These are phyloP conservation scores for Yarrowia divulgata DNA, from an alignment of 805 yeast genomes.

Conservation along the genomic window DNA sequence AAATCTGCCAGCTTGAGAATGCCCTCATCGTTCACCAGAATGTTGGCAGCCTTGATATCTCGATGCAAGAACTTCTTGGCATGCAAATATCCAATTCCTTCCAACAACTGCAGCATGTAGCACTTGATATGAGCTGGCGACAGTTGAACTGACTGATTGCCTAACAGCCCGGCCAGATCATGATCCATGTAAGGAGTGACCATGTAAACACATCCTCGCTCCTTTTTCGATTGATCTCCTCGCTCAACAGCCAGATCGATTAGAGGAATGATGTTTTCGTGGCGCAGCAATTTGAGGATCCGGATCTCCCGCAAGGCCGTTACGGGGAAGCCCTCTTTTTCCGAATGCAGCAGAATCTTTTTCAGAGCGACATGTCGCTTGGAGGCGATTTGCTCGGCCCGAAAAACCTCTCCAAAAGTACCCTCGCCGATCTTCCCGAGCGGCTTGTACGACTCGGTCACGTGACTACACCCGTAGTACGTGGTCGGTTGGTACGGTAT, in stretches of 20 bases:
- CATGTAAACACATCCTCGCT: conserved; percentile 67
- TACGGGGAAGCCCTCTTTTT: conserved; percentile 82
- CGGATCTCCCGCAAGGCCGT: conserved; percentile 94
- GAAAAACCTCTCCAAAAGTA: conserved; percentile 88
- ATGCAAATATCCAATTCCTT: conserved; percentile 85
- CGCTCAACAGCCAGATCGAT: conserved; percentile 75
- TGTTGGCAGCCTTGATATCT: conserved; percentile 96
- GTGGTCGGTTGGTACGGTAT: conserved; percentile 23
- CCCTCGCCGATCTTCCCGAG: conserved; percentile 71
- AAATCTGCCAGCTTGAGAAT: conserved; percentile 91
- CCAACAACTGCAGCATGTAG: conserved; percentile 75
- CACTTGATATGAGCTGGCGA: conserved; percentile 78
- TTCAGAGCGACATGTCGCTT: conserved; percentile 82
- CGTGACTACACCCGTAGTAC: conserved; percentile 47
- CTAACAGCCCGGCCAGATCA: conserved; percentile 88
- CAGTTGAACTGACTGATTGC: conserved; percentile 67
- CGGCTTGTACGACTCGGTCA: conserved; percentile 49
- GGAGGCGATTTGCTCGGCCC: conserved; percentile 65
- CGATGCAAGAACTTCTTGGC: conserved; percentile 70
- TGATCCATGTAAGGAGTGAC: conserved; percentile 92
- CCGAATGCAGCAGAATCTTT: conserved; percentile 77
- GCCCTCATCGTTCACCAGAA: conserved; percentile 78
- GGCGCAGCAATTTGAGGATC: conserved; percentile 72
- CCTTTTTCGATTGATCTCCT: conserved; percentile 46
- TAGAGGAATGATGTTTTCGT: conserved; percentile 76